Percentiles rank a stretch among this genome's conserved stretches.
These are phyloP conservation scores for Gaultheria prostrata DNA, from an alignment of 148 eudicot species.

Conservation along the genomic window DNA sequence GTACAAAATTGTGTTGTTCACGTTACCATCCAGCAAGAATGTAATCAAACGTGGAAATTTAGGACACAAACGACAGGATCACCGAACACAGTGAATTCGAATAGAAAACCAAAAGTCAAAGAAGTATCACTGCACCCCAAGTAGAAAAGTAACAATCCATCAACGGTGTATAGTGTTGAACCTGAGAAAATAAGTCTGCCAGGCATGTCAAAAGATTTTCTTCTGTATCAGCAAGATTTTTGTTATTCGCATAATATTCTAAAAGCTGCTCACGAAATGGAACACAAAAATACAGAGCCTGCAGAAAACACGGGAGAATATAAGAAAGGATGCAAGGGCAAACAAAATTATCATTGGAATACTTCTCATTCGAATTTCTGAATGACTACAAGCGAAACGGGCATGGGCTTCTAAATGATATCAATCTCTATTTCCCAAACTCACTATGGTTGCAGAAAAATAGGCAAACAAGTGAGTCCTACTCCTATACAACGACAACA, in stretches of 20 bases:
- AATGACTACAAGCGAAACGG: background rate
- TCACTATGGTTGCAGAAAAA: background rate
- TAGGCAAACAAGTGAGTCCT: background rate
- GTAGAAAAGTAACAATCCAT: background rate
- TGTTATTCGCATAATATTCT: constrained; percentile 67
- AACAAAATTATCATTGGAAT: background rate
- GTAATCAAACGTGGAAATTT: background rate
- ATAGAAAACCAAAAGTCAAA: background rate
- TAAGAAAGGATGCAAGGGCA: background rate
- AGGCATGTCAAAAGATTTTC: constrained; percentile 85
- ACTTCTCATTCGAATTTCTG: background rate
- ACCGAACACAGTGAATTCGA: background rate
- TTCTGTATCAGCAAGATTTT: constrained; percentile 63
- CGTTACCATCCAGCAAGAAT: background rate
- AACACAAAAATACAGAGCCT: constrained; percentile 91
- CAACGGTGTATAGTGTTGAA: constrained; percentile 18
- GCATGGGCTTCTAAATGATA: background rate
- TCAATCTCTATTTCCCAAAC: background rate
- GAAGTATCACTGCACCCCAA: constrained; percentile 1
- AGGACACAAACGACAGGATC: too few species aligned
- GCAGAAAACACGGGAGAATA: constrained; percentile 23
- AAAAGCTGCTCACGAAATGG: constrained; percentile 83
- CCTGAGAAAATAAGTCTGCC: constrained; percentile 91
- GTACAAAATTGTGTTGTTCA: background rate
- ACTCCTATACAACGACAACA: too few species aligned